phyloP scores from a whole-genome alignment of 1,139 yeast species.

The Hyphopichia buzzinii region DNA sequence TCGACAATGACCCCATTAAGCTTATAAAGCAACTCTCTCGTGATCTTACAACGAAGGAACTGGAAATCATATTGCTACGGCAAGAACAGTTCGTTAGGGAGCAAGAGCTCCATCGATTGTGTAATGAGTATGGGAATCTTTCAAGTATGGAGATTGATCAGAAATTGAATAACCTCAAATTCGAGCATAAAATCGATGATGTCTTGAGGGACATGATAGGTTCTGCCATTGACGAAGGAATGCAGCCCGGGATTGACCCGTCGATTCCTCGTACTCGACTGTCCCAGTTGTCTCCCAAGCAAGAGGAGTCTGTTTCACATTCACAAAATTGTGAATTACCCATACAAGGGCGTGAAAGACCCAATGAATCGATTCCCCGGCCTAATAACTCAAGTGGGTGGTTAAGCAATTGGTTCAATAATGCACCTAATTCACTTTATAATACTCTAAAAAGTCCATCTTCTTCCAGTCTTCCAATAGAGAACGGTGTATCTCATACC shows the following conservation, averaged over 20 bases:
- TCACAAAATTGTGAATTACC: neutral
- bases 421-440: conserved; percentile 12
- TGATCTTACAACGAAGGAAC: conserved; percentile 49
- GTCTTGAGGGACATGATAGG: conserved; percentile 15
- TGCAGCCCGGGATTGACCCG: neutral
- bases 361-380: neutral
- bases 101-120: conserved; percentile 38
- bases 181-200: conserved; percentile 14
- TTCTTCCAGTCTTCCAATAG: neutral
- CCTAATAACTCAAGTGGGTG: conserved; percentile 9
- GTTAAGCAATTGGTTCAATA: conserved; percentile 20
- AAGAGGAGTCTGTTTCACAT: neutral
- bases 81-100: conserved; percentile 44
- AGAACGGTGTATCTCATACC: neutral
- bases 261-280: neutral
- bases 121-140: conserved; percentile 44
- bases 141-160: conserved; percentile 44
- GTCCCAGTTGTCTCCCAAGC: neutral
- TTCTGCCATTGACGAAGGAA: conserved; percentile 10
- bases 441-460: neutral
- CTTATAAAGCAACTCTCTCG: conserved; percentile 48
- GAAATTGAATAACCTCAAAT: conserved; percentile 21
- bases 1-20: conserved; percentile 35
- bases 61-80: conserved; percentile 42
- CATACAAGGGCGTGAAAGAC: neutral